Base-by-base conservation (phyloP, 495 filamentous ascomycete species). In the Penicillium crystallinum region DNA sequence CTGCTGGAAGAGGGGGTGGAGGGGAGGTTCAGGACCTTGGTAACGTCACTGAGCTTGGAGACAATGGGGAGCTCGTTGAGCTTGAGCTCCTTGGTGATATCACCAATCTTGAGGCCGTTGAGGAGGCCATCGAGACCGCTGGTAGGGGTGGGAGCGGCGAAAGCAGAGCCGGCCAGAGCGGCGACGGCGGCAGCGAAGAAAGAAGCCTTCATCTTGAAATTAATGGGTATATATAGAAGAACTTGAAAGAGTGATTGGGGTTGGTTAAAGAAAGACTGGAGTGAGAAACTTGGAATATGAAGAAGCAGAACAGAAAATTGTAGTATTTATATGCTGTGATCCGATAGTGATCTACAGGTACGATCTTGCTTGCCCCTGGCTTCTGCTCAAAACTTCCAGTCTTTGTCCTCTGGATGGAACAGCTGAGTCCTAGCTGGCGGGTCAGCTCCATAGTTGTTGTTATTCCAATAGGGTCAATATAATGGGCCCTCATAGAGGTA, bases 171-270 rank as follows among this genome's bases (percentile, higher is more conserved):
- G 53, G 69, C 67, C 43, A 69, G 44, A 46, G 66, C 58, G 46
- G 67, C 67, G 45, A 73, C n/a, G 49, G 58, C 56, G 46, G 69
- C 56, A 47, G 69, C 54, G 46, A 64, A 52, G 35, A 70, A 64
- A 31, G 66, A 62, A 49, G 62, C 61, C 69, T 72, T 72, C 69
- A 72, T 70, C 53, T 29, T 72, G 63, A 57, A 38, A 56, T 60
- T 54, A 51, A 58, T 49, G 47, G 52, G 36, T 58, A 36, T 58
- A 57, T 57, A 49, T 37, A 56, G n/a, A n/a, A 45, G 47, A 55
- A 46, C 22, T 37, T 39, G 42, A 70, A 66, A 47, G 69, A 72
- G 55, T 63, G 69, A 68, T 62, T 59, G 48, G 39, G 56, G 59
- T 64, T 57, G 63, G 54, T 54, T 52, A 64, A 59, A 29, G 62